Base-by-base conservation (phyloP, 1,139 yeast genomes). In the Geotrichum candidum region DNA sequence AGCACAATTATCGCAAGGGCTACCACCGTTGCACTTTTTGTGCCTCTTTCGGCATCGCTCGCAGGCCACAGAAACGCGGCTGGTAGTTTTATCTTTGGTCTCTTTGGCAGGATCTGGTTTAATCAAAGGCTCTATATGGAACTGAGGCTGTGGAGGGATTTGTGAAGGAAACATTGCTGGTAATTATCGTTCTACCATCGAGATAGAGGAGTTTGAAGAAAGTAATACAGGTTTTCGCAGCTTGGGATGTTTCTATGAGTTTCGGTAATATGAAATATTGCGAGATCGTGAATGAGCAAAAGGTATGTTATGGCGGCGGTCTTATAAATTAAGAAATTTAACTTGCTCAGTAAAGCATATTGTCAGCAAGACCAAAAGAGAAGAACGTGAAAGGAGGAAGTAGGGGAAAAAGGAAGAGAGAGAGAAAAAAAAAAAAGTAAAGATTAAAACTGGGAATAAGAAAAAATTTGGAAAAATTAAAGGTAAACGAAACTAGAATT, bases 11-110 rank as follows among this genome's bases (percentile, higher is more conserved):
- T 78, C 75, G 72, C 96, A 89, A 0, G 92, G 90, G 51, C 85
- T 82, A 1, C 90, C 94, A 0, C 95, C 95, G 11, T 91, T 91
- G 70, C 96, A 89, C 66, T 88, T 82, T 51, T 87, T 85, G 72
- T 89, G 96, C 62, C 94, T 79, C 57, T 84, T 82, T 52, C 96
- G 78, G 70, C 96, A 89, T 56, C 91, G 75, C 18, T 85, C 84
- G 70, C 96, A 89, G 1, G 69, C 69, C 6, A 65, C 61, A 10
- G 61, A 54, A 27, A 61, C 58, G 4, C 63, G 51, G 35, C 54
- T 60, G 23, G 31, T 22, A 22, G 15, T 23, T 35, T 48, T 56
- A 57, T 51, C 55, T 38, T 29, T 51, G 9, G 31, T n/a, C 35
- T 33, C 35, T 3, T 51, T 51, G 54, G 22, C 25, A 13, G 53